A percentile compares a stretch with the other conserved stretches of the same genome.
phyloP scores from a whole-genome alignment of 805 yeast genomes.

The Metschnikowia anglica region DNA sequence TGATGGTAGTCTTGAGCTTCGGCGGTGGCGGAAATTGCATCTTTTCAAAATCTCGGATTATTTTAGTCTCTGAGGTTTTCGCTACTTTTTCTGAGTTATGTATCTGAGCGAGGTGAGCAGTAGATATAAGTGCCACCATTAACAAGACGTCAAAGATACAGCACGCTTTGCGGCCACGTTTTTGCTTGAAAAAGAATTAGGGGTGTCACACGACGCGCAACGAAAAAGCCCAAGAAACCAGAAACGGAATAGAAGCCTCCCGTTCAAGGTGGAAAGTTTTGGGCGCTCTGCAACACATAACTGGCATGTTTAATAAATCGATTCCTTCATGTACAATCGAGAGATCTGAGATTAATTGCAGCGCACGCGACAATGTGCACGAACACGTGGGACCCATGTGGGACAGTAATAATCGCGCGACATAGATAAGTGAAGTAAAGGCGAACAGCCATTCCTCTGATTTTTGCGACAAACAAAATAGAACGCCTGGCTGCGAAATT shows the following conservation, averaged over 20 bases:
- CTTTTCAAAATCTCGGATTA: not conserved
- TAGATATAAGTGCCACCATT: too few relatives aligned
- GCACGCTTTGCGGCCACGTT: slow-evolving; percentile 14
- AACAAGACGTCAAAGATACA: not conserved
- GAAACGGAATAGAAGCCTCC: not conserved
- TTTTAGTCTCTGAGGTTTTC: not conserved
- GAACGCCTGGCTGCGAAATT: too few relatives aligned
- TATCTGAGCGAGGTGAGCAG: not conserved
- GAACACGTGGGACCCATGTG: slow-evolving; percentile 13
- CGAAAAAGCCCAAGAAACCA: not conserved
- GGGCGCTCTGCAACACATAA: not conserved
- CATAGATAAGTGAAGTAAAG: not conserved
- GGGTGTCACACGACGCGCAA: slow-evolving; percentile 7
- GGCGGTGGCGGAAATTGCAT: slow-evolving; percentile 37
- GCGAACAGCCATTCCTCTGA: too few relatives aligned
- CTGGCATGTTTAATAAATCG: not conserved
- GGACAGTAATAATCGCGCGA: slow-evolving; percentile 3
- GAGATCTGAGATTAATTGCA: slow-evolving; percentile 3
- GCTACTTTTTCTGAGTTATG: not conserved
- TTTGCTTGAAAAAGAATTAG: not conserved
- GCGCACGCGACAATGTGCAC: slow-evolving; percentile 8
- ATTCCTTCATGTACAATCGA: not conserved
- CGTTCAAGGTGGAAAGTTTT: not conserved
- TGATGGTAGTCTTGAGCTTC: slow-evolving; percentile 43
- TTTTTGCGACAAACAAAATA: too few relatives aligned